Evolutionary conservation across 2,329 filamentous ascomycete species (phyloP), one percentile per base, ranked within the genome.

Genomic region (Fusarium austroafricanum): DNA sequence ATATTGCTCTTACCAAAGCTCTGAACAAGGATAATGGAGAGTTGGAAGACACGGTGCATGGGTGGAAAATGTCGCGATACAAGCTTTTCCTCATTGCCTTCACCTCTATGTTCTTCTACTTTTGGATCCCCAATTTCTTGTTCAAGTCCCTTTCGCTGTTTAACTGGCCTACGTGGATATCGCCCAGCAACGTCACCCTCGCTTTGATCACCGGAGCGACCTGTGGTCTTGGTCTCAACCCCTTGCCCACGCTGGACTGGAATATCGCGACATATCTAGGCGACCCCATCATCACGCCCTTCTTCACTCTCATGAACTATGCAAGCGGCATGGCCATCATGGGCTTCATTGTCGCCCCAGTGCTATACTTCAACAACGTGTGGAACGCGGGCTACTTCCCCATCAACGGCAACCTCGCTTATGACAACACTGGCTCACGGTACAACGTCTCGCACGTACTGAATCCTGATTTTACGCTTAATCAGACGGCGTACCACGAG

Each of bases 361-460:
- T 75, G 9, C 43, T 86, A 28, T 82, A 83, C 44, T 86, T 84
- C 61, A 78, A 77, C 1, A 83, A 83, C 21, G 78, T 80, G 1
- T 78, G 81, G 75, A 80, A 83, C 65, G 80, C 83, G 0, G 82
- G 85, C 4, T 88, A 87, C 58, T 74, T 89, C 17, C 86, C 87
- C 0, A 80, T 89, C 55, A 83, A 86, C 31, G 83, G 82, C 12
- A 83, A 85, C 21, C 79, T 82, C 44, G 83, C 83, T 0, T 89
- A 84, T 61, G 86, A 89, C 75, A 89, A 89, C 59, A 86, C 82
- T 0, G 86, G 84, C 12, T 71, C 72, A 2, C 46, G 75, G 1
- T 89, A 89, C 70, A 82, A 86, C 21, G 82, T 87, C 15, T 78
- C 76, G 12, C 80, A 81, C 3, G 86, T 89, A 21, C 79, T 89